Evolutionary conservation across 306 rosid genomes (phyloP).

Genomic region (Myrica gale): DNA sequence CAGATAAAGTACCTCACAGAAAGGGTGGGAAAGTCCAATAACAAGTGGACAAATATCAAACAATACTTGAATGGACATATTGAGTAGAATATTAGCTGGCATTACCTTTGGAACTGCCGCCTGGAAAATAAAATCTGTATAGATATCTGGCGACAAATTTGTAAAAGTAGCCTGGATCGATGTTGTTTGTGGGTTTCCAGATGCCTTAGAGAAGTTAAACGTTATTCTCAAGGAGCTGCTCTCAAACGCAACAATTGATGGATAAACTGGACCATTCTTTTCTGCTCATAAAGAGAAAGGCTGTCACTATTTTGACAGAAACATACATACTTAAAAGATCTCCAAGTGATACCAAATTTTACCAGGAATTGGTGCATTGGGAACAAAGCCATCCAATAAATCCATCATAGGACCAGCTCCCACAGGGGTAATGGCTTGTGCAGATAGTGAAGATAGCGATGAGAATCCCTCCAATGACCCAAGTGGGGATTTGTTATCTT

Average conservation of each 20-base stretch:
- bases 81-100: constrained; percentile 20
- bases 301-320: constrained; percentile 20
- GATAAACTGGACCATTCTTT: constrained; percentile 70
- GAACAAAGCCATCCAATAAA: constrained; percentile 65
- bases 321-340: constrained; percentile 9
- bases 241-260: constrained; percentile 80
- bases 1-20: background rate
- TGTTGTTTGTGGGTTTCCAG: constrained; percentile 84
- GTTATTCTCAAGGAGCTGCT: constrained; percentile 76
- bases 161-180: constrained; percentile 64
- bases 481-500: constrained; percentile 48
- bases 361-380: constrained; percentile 53
- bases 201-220: constrained; percentile 73
- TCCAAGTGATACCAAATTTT: constrained; percentile 25
- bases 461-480: constrained; percentile 67
- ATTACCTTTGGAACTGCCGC: constrained; percentile 99
- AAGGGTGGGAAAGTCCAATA: constrained; percentile 19
- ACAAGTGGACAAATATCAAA: background rate
- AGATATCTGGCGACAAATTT: constrained; percentile 62
- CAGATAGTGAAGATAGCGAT: constrained; percentile 54
- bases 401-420: constrained; percentile 65
- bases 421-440: constrained; percentile 47
- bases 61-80: constrained; percentile 13
- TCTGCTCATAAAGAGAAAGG: constrained; percentile 45
- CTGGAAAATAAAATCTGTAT: constrained; percentile 86